A percentile compares a stretch with the other conserved stretches of the same genome.
These are phyloP conservation scores for Bryum argenteum DNA, from an alignment of 225 moss, liverwort and hornwort species.

Conservation along the genomic window DNA sequence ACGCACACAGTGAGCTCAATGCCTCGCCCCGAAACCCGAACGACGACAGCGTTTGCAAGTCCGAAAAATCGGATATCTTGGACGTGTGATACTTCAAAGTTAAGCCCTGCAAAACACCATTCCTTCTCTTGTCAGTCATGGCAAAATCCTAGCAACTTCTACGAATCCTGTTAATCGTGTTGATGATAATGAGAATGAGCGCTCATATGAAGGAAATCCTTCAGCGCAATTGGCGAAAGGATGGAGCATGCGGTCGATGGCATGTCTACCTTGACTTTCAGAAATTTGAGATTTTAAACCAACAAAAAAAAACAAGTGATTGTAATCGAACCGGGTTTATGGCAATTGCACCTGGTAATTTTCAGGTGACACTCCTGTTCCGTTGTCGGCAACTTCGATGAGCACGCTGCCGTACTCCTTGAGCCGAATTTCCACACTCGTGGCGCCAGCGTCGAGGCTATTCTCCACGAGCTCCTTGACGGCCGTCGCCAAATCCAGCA, in stretches of 20 bases:
- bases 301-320: neutral
- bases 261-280: too few relatives aligned
- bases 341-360: constrained; percentile 62
- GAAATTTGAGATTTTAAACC: too few relatives aligned
- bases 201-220: neutral
- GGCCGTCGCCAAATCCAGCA: constrained; percentile 88
- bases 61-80: constrained; percentile 83
- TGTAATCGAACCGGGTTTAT: neutral
- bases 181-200: too few relatives aligned
- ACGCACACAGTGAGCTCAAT: constrained; percentile 85
- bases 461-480: constrained; percentile 99
- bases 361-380: constrained; percentile 79
- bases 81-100: constrained; percentile 94
- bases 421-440: constrained; percentile 84
- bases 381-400: constrained; percentile 95
- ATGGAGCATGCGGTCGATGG: neutral
- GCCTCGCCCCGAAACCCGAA: constrained; percentile 98
- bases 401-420: constrained; percentile 84
- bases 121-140: neutral
- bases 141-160: neutral
- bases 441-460: constrained; percentile 88
- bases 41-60: constrained; percentile 76
- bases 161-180: neutral
- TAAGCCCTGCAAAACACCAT: constrained; percentile 55
- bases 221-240: neutral